Conservation (phyloP, 495 filamentous ascomycete genomes). For the Platismatia glauca region DNA sequence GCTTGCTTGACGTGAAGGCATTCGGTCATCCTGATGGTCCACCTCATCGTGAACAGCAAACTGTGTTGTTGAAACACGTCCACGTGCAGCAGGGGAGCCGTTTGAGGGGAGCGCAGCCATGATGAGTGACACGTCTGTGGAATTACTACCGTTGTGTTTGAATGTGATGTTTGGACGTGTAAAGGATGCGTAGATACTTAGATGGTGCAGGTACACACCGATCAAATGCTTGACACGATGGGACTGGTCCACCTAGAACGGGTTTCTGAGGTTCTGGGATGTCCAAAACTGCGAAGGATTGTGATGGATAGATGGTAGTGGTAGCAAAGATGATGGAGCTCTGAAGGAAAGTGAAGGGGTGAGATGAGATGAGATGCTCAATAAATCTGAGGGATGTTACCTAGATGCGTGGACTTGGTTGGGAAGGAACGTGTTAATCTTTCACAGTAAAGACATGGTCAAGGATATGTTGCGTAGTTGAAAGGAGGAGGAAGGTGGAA, state of each 20-base stretch:
- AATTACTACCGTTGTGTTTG: background rate
- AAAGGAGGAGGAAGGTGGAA: slow-evolving; percentile 1
- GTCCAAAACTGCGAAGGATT: slow-evolving; percentile 23
- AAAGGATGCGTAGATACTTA: slow-evolving; percentile 13
- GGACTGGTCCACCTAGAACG: slow-evolving; percentile 6
- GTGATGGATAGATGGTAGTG: slow-evolving; percentile 21
- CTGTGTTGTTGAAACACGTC: slow-evolving; percentile 25
- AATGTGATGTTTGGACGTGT: slow-evolving; percentile 5
- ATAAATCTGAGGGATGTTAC: slow-evolving; percentile 12
- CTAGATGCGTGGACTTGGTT: slow-evolving; percentile 11
- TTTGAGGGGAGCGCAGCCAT: slow-evolving; percentile 42
- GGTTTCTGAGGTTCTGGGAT: slow-evolving; percentile 7
- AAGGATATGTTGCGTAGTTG: slow-evolving; percentile 6
- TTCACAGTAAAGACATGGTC: slow-evolving; percentile 7
- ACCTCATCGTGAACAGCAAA: slow-evolving; percentile 27
- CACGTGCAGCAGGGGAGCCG: slow-evolving; percentile 42
- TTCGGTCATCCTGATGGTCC: slow-evolving; percentile 13
- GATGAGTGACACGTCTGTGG: slow-evolving; percentile 1
- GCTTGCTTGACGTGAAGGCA: slow-evolving; percentile 13
- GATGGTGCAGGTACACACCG: slow-evolving; percentile 10
- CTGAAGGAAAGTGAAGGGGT: slow-evolving; percentile 13
- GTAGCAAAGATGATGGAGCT: slow-evolving; percentile 18
- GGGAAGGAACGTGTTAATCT: slow-evolving; percentile 20
- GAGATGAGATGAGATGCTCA: slow-evolving; percentile 16
- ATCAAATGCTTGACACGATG: slow-evolving; percentile 9